Evolutionary conservation across 192 early-diverging fungal genomes (phyloP), one percentile per base, ranked within the genome.

Genomic region (Gamsiella multidivaricata): DNA sequence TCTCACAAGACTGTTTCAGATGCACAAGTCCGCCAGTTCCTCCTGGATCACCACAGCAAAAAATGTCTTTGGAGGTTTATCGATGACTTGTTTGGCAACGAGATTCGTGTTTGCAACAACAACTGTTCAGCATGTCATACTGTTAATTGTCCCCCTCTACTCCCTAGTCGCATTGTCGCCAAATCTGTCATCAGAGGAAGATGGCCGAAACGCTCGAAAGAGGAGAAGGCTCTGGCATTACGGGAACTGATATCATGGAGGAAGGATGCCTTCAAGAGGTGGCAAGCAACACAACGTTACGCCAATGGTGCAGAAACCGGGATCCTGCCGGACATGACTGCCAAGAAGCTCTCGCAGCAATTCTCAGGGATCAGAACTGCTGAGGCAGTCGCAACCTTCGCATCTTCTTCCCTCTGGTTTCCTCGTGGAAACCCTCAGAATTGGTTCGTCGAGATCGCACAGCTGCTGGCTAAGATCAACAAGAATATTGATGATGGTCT

Each of bases 261-360:
- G 37, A 34, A 37, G 49, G n/a, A 63, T 4, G 61, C 61, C n/a
- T 63, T 37, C n/a, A 20, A 63, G 47, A 51, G 25, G 15, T 63
- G 61, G 61, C 32, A 25, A 22, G 25, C 10, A 3, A 37, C 11
- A 1, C 17, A 1, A 37, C 61, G 32, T 63, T 63, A 11, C 49
- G 11, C 3, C 32, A 20, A 3, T 22, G 47, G 49, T 26, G 5
- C 31, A 10, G 61, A 63, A 51, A 51, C 33, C 0, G 50, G 59
- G 59, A 37, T 63, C 33, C 22, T 63, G 49, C 47, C 34, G 20
- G 61, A 63, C 10, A 37, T 14, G 22, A 33, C 39, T 15, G 61
- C 61, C 36, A 63, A 63, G n/a, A 15, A 36, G 34, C 61, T 63
- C 3, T 50, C 33, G 11, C 33, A 50, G 36, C 50, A 37, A 1